Conservation (phyloP, 1,139 yeast species). For the Suhomyces taliae region DNA sequence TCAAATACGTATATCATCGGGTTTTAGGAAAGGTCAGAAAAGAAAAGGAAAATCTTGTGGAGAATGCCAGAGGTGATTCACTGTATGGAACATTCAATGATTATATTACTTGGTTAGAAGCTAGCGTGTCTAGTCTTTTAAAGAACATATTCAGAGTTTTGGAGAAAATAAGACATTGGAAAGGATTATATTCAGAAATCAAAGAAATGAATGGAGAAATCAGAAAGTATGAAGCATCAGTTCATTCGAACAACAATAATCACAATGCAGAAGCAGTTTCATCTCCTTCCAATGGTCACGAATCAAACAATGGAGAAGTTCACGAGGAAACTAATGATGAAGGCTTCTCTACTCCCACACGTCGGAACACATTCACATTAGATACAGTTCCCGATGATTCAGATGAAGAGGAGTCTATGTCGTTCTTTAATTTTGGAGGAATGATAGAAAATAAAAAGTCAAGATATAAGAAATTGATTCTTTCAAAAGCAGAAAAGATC, state of each 20-base stretch:
- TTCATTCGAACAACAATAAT: conserved; percentile 5
- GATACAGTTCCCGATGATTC: conserved; percentile 8
- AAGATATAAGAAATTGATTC: conserved; percentile 33
- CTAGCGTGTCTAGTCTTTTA: conserved; percentile 36
- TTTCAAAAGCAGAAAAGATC: conserved; percentile 34
- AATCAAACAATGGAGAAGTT: neutral
- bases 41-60: neutral
- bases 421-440: conserved; percentile 35
- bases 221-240: conserved; percentile 23
- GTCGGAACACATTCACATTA: conserved; percentile 11
- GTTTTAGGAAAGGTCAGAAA: conserved; percentile 2
- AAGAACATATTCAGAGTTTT: conserved; percentile 39
- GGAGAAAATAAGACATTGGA: conserved; percentile 51
- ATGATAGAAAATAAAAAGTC: conserved; percentile 37
- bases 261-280: neutral
- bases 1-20: conserved; percentile 24
- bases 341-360: neutral
- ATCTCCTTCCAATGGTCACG: neutral
- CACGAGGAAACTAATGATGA: too few species aligned
- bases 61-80: conserved; percentile 7
- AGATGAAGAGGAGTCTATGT: conserved; percentile 13
- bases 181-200: conserved; percentile 37
- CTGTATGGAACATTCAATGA: conserved; percentile 20
- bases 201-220: conserved; percentile 33
- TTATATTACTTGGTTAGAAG: conserved; percentile 32